phyloP scores from a whole-genome alignment of 2,329 filamentous ascomycete genomes.

The Epichloe festucae region DNA sequence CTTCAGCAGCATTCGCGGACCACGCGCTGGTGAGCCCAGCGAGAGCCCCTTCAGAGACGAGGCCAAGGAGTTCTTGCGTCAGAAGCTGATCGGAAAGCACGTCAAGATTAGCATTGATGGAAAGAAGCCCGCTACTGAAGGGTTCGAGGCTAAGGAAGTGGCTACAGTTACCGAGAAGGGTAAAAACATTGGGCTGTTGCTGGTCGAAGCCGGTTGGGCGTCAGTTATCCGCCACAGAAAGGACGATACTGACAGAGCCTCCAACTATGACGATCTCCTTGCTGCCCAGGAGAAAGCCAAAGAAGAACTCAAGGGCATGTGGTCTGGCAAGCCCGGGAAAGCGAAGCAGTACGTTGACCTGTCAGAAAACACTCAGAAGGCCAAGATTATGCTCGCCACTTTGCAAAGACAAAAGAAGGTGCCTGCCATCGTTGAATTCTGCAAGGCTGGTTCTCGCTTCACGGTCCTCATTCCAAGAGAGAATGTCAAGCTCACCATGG shows the following conservation, averaged over 20 bases:
- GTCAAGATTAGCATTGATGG: slow-evolving; percentile 83
- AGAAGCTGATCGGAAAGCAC: slow-evolving; percentile 91
- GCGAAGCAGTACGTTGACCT: slow-evolving; percentile 75
- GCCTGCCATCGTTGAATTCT: slow-evolving; percentile 88
- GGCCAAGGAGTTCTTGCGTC: slow-evolving; percentile 90
- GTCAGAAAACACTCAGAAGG: slow-evolving; percentile 86
- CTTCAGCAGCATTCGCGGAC: slow-evolving; percentile 84
- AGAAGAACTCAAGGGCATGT: slow-evolving; percentile 84
- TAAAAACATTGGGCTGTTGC: slow-evolving; percentile 71
- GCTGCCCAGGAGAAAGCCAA: slow-evolving; percentile 73
- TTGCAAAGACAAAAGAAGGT: slow-evolving; percentile 86
- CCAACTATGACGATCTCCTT: slow-evolving; percentile 84
- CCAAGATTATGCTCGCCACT: slow-evolving; percentile 81
- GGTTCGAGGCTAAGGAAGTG: slow-evolving; percentile 89
- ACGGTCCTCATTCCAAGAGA: slow-evolving; percentile 85
- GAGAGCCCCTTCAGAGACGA: slow-evolving; percentile 84
- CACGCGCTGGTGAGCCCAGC: slow-evolving; percentile 74
- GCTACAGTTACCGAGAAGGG: slow-evolving; percentile 72
- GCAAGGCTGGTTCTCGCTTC: slow-evolving; percentile 93
- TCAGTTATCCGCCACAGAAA: slow-evolving; percentile 91
- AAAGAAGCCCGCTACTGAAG: slow-evolving; percentile 76
- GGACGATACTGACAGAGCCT: slow-evolving; percentile 85
- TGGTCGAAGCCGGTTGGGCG: slow-evolving; percentile 88
- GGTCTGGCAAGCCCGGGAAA: slow-evolving; percentile 80
- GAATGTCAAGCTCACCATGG: slow-evolving; percentile 86